Conservation (phyloP, 768 basidiomycete genomes). For the Naganishia friedmannii region DNA sequence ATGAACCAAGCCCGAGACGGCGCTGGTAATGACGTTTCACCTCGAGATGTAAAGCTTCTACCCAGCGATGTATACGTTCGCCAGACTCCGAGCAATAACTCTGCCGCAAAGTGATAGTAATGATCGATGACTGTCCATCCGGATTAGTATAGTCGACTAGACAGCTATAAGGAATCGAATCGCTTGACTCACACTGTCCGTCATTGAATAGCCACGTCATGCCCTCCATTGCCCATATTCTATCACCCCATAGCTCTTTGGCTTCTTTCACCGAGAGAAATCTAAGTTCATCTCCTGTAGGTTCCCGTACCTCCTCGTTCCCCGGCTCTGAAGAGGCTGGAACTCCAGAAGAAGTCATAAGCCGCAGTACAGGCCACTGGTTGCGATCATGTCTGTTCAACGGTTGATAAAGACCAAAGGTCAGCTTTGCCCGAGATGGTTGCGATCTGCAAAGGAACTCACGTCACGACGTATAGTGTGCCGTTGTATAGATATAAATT, state of each 20-base stretch:
- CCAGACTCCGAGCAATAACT: slow-evolving; percentile 72
- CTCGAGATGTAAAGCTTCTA: slow-evolving; percentile 41
- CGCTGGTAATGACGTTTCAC: slow-evolving; percentile 56
- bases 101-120: slow-evolving; percentile 84
- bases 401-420: neutral
- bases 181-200: slow-evolving; percentile 55
- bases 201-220: slow-evolving; percentile 58
- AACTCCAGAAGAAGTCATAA: slow-evolving; percentile 70
- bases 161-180: neutral
- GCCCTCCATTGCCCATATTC: slow-evolving; percentile 68
- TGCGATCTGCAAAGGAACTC: too few species aligned
- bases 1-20: slow-evolving; percentile 71
- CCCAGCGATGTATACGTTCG: slow-evolving; percentile 58
- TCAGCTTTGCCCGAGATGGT: too few species aligned
- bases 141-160: neutral
- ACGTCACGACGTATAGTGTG: slow-evolving; percentile 48
- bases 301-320: slow-evolving; percentile 66
- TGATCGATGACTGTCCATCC: slow-evolving; percentile 62
- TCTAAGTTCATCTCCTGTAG: slow-evolving; percentile 63
- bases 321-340: slow-evolving; percentile 62
- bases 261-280: slow-evolving; percentile 65
- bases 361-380: slow-evolving; percentile 47
- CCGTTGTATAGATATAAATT: slow-evolving; percentile 47
- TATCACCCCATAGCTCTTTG: slow-evolving; percentile 61
- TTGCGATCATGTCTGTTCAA: slow-evolving; percentile 34